Conservation (phyloP, 2,329 filamentous ascomycete species). For the Tolypocladium sp. region DNA sequence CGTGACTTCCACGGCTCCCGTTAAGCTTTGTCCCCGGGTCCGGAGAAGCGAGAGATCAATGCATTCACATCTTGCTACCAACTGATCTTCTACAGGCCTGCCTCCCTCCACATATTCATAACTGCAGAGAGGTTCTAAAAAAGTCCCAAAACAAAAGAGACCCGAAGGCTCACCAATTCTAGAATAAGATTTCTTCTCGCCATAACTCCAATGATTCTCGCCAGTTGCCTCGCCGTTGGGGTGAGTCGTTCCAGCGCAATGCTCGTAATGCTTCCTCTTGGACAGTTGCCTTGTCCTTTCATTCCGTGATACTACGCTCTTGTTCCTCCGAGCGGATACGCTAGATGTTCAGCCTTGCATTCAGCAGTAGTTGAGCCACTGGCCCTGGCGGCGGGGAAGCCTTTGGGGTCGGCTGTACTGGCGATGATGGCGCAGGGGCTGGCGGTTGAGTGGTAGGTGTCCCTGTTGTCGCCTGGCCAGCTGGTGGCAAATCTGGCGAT, state of each 20-base stretch:
- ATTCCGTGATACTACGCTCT: background rate
- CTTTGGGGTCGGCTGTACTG: background rate
- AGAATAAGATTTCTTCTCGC: background rate
- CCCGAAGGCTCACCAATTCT: background rate
- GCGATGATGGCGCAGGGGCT: background rate
- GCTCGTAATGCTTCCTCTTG: background rate
- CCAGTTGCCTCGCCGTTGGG: too few species aligned
- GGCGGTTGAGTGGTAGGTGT: background rate
- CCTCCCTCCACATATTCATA: slow-evolving; percentile 3
- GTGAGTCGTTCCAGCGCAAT: background rate
- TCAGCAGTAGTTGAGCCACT: background rate
- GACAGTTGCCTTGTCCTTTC: background rate
- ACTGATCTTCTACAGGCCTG: background rate
- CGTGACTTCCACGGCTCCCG: background rate
- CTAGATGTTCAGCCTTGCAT: background rate
- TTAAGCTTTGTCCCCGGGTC: background rate
- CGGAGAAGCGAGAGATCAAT: background rate
- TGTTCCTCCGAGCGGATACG: background rate
- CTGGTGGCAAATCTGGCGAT: background rate
- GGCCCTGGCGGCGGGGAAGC: background rate
- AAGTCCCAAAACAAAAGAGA: background rate
- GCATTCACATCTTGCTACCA: background rate
- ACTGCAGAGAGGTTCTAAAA: slow-evolving; percentile 6
- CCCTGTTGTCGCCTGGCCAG: background rate
- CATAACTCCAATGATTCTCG: background rate